Percentiles rank a stretch among this genome's conserved stretches.
phyloP scores from a whole-genome alignment of 768 basidiomycete species.

The Pulveroboletus ravenelii region DNA sequence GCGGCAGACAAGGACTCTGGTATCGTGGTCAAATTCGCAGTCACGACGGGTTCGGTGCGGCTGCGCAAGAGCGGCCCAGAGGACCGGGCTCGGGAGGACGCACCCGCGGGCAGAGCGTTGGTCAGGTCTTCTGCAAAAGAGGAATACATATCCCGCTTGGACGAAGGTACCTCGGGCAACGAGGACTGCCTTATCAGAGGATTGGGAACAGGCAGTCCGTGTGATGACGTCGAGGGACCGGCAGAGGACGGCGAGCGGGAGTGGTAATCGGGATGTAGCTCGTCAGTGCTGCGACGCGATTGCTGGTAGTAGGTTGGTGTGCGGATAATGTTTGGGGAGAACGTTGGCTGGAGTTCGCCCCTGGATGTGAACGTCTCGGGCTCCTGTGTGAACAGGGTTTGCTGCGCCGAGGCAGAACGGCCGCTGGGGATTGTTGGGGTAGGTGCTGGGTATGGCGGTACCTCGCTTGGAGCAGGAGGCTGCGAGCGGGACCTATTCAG shows the following conservation, averaged over 20 bases:
- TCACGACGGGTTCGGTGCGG: constrained; percentile 28
- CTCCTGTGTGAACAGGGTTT: constrained; percentile 18
- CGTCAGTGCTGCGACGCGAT: constrained; percentile 25
- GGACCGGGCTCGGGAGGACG: constrained; percentile 16
- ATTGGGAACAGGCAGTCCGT: constrained; percentile 17
- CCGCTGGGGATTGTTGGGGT: constrained; percentile 14
- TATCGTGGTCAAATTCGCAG: constrained; percentile 23
- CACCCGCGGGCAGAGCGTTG: constrained; percentile 15
- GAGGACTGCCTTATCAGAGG: constrained; percentile 24
- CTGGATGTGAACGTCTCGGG: constrained; percentile 48
- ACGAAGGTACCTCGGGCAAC: constrained; percentile 21
- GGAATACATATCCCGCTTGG: constrained; percentile 17
- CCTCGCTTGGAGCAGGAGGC: constrained; percentile 12
- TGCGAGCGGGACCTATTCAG: constrained; percentile 21
- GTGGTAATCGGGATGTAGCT: constrained; percentile 10
- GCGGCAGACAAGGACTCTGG: constrained; percentile 19
- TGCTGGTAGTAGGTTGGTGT: constrained; percentile 57
- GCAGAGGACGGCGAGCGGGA: constrained; percentile 24
- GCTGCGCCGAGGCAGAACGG: constrained; percentile 14
- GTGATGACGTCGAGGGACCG: constrained; percentile 14
- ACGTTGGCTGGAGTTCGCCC: constrained; percentile 58
- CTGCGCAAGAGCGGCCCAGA: constrained; percentile 20
- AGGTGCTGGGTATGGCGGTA: constrained; percentile 29
- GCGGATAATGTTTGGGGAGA: constrained; percentile 63
- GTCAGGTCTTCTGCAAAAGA: constrained; percentile 27